Base-by-base conservation (phyloP, 805 yeast species). In the Starmerella powellii region DNA sequence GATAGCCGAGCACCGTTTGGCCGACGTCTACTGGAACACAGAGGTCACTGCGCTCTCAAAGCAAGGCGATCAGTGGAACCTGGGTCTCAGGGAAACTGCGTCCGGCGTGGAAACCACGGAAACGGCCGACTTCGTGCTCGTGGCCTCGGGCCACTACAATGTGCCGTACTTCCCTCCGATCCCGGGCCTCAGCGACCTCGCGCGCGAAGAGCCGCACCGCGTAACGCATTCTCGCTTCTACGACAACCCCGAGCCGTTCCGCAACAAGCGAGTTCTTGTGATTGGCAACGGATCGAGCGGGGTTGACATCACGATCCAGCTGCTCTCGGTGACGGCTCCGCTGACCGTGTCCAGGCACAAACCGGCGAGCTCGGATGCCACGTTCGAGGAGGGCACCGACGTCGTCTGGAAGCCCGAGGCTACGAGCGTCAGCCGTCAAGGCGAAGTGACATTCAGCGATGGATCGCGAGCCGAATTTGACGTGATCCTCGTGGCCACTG, bases 211-310 rank as follows among this genome's bases (percentile, higher is more conserved):
- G 20, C 51, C 51, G 5, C 46, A 26, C 13, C 37, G 29, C 15
- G 58, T 80, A 1, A 49, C 63, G 2, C 88, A 80, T 58, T 69
- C 86, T 6, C 75, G 75, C 46, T 59, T 67, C 29, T 80, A 67
- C 54, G 67, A 76, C 42, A 58, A 58, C 16, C 68, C 76, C 0
- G 64, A 63, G 1, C 65, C 63, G 12, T 78, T 65, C 45, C 47
- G 39, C n/a, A 64, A 57, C 41, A 64, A 66, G 36, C 66, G 60
- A 26, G 74, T 78, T 13, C 58, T 83, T 34, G 69, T 82, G 6
- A 73, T 83, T n/a, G 94, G 94, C 0, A 78, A 77, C 52, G 75
- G 78, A 10, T 80, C 91, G 2, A 76, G 85, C 24, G 94, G 88
- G 21, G 71, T 74, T 16, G 94, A 85, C 55, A 64, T 81, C 32